A percentile compares a stretch with the other conserved stretches of the same genome.
phyloP scores from a whole-genome alignment of 2,329 filamentous ascomycete species.

The Penicillium rolfsii region DNA sequence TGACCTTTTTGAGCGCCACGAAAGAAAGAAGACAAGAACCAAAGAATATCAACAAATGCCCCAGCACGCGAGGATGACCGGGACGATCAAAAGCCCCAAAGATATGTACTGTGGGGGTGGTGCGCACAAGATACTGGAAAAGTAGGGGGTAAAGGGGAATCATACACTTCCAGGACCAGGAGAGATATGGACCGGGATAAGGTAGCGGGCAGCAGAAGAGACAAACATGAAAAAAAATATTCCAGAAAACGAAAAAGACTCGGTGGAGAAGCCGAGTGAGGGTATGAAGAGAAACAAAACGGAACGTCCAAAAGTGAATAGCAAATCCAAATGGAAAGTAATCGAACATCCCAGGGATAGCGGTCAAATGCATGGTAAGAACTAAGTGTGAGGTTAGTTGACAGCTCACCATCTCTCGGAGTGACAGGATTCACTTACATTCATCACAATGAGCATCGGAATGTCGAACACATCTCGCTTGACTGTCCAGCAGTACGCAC shows the following conservation, averaged over 20 bases:
- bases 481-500: conserved; percentile 95
- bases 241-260: conserved; percentile 15
- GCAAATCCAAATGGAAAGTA: conserved; percentile 8
- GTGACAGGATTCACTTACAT: conserved; percentile 67
- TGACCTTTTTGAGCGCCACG: conserved; percentile 29
- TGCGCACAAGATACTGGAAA: conserved; percentile 6
- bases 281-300: conserved; percentile 13
- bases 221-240: conserved; percentile 11
- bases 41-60: conserved; percentile 22
- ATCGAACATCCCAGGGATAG: neutral
- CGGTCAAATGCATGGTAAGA: conserved; percentile 52
- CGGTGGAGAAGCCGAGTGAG: conserved; percentile 9
- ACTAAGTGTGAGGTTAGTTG: conserved; percentile 36
- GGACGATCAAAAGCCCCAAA: conserved; percentile 14
- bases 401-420: neutral
- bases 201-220: conserved; percentile 5
- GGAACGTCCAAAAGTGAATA: conserved; percentile 10
- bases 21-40: neutral
- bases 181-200: conserved; percentile 23
- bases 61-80: conserved; percentile 4
- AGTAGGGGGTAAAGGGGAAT: conserved; percentile 17
- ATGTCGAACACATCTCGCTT: conserved; percentile 98
- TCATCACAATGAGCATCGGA: conserved; percentile 97
- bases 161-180: conserved; percentile 26
- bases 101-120: conserved; percentile 26